phyloP scores from a whole-genome alignment of 768 basidiomycete genomes.

The Filobasidium wieringae region DNA sequence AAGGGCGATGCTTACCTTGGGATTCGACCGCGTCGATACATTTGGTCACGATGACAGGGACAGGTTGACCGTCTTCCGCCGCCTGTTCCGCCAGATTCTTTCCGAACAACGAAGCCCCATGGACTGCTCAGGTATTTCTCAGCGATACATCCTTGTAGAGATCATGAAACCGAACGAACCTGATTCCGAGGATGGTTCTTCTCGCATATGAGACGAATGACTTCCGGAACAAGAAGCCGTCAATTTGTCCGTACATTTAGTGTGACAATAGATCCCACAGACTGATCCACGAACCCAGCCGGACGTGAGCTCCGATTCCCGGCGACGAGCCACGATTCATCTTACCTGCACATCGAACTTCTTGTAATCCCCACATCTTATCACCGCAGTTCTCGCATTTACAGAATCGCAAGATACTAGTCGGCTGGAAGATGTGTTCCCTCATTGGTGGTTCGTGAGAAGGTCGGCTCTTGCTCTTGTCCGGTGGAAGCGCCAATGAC shows the following conservation, averaged over 20 bases:
- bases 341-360: constrained; percentile 72
- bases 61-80: constrained; percentile 35
- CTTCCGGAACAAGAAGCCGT: constrained; percentile 52
- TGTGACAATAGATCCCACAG: constrained; percentile 76
- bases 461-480: constrained; percentile 20
- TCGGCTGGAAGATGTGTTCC: constrained; percentile 79
- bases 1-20: constrained; percentile 49
- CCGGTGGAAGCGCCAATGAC: constrained; percentile 22
- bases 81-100: constrained; percentile 78
- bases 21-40: constrained; percentile 89
- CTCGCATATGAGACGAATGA: constrained; percentile 12
- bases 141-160: background rate
- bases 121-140: background rate
- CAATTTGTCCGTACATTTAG: constrained; percentile 65
- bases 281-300: constrained; percentile 41
- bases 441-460: constrained; percentile 34
- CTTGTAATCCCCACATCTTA: constrained; percentile 97
- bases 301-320: too few species aligned
- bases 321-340: too few species aligned
- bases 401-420: constrained; percentile 75
- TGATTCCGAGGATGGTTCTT: constrained; percentile 10
- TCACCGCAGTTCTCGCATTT: constrained; percentile 93
- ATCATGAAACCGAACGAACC: constrained; percentile 14
- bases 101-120: constrained; percentile 86
- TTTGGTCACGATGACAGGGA: constrained; percentile 86